These are phyloP conservation scores for Coleophoma eucalyptorum DNA, from an alignment of 2,329 filamentous ascomycete genomes.

Conservation along the genomic window DNA sequence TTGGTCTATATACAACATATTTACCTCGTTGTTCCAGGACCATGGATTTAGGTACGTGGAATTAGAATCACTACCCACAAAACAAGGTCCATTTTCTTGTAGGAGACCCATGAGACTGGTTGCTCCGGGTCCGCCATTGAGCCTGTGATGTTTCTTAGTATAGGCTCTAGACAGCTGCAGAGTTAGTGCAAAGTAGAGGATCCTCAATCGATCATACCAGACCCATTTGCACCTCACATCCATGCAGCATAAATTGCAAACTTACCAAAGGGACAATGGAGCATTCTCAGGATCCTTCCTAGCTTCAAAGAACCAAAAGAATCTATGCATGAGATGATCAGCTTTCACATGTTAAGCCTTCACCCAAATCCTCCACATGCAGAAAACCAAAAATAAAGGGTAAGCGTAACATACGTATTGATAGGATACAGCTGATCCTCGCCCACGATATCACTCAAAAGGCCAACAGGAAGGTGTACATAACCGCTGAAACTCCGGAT, in stretches of 20 bases:
- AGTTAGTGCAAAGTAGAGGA: no score
- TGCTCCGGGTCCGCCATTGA: slow-evolving; percentile 57
- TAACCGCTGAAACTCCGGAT: slow-evolving; percentile 10
- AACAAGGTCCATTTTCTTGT: slow-evolving; percentile 46
- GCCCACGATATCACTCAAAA: slow-evolving; percentile 4
- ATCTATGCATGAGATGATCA: slow-evolving; percentile 18
- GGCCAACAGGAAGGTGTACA: slow-evolving; percentile 9
- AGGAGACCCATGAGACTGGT: slow-evolving; percentile 60
- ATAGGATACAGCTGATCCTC: slow-evolving; percentile 8
- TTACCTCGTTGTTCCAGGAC: slow-evolving; percentile 57
- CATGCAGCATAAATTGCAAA: no score
- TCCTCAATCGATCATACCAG: no score
- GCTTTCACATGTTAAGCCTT: not conserved
- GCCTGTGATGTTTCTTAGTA: no score
- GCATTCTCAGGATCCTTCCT: slow-evolving; percentile 38
- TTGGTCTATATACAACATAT: slow-evolving; percentile 46
- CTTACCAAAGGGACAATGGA: slow-evolving; percentile 53
- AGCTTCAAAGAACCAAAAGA: slow-evolving; percentile 30
- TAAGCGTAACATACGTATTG: slow-evolving; percentile 4
- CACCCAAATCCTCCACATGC: no score
- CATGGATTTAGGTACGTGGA: slow-evolving; percentile 44
- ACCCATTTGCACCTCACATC: no score
- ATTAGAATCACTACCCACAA: slow-evolving; percentile 31
- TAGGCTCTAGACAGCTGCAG: no score
- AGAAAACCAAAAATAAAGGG: not conserved